These are phyloP conservation scores for Gossypium laxum DNA, from an alignment of 441 rosid genomes.

Conservation along the genomic window DNA sequence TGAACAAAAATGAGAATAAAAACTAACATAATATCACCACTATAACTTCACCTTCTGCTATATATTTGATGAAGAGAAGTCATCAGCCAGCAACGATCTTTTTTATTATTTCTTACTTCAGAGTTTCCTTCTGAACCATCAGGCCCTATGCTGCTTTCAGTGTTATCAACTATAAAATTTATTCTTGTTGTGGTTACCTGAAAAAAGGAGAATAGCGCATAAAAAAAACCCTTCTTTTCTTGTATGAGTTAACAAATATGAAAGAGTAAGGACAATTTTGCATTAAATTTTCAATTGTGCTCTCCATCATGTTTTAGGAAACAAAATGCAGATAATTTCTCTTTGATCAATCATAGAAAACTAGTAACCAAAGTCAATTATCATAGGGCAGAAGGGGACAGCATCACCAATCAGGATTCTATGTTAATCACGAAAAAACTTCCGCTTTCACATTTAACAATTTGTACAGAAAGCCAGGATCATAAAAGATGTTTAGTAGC, in stretches of 20 bases:
- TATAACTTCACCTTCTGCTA: constrained; percentile 66
- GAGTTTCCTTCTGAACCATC: constrained; percentile 40
- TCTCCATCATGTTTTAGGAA: constrained; percentile 1
- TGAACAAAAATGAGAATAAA: constrained; percentile 3
- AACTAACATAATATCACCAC: neutral
- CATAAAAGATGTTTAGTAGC: neutral
- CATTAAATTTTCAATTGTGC: neutral
- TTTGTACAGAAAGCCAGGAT: constrained; percentile 3
- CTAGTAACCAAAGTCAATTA: neutral
- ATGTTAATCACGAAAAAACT: neutral
- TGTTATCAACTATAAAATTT: constrained; percentile 72
- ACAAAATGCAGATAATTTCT: neutral
- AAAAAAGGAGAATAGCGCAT: constrained; percentile 9
- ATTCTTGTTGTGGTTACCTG: constrained; percentile 86
- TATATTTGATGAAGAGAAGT: constrained; percentile 86
- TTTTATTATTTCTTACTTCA: constrained; percentile 46
- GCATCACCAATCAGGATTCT: neutral
- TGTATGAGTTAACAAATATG: neutral
- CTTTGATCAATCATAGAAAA: neutral
- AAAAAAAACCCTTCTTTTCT: neutral
- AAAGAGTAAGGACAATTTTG: neutral
- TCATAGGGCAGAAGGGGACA: neutral
- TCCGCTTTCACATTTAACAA: neutral
- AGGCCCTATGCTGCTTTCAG: constrained; percentile 30
- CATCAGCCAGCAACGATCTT: constrained; percentile 78